Percentiles rank a stretch among this genome's conserved stretches.
Conservation (phyloP, 345 rosid species). For the Citrus sinensis region DVS_A1.0 CM039165.1:27044501-27045000, state of each 20-base stretch:
- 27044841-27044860: slow-evolving; percentile 13
- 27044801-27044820: background rate
- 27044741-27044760: background rate
- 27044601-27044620: too few species aligned
- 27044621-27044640: background rate
- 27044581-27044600: too few species aligned
- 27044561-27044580: too few species aligned
- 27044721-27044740: background rate
- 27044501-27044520: too few species aligned
- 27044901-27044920: slow-evolving; percentile 7
- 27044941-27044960: slow-evolving; percentile 4
- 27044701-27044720: background rate
- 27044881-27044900: slow-evolving; percentile 27
- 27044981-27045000: slow-evolving; percentile 30
- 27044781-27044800: background rate
- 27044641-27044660: background rate
- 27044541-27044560: too few species aligned
- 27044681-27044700: background rate
- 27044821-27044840: background rate
- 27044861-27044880: slow-evolving; percentile 13
- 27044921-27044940: slow-evolving; percentile 13
- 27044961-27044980: slow-evolving; percentile 5
- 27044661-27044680: background rate
- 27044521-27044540: too few species aligned
- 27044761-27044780: background rate